Conservation (phyloP, 192 early-diverging fungal genomes). For the Backusella luteola region DNA sequence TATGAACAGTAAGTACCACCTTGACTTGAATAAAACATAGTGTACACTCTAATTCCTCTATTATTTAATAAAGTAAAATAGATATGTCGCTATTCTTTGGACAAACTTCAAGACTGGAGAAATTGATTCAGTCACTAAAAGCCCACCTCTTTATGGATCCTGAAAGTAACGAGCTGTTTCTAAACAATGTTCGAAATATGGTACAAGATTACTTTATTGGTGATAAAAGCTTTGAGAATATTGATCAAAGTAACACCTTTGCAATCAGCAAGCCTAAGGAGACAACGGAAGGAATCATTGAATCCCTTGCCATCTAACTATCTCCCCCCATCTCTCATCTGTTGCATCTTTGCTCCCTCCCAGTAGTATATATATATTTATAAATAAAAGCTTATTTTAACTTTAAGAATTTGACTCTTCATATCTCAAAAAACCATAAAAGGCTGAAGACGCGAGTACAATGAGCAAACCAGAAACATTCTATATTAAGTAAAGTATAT, state of each 20-base stretch:
- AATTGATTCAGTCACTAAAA: slow-evolving; percentile 55
- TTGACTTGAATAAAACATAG: not conserved
- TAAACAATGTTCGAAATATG: slow-evolving; percentile 41
- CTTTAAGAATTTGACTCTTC: not conserved
- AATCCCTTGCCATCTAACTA: not conserved
- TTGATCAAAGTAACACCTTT: not conserved
- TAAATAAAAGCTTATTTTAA: not conserved
- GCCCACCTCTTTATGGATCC: slow-evolving; percentile 45
- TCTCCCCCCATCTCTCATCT: not conserved
- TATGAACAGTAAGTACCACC: slow-evolving; percentile 52
- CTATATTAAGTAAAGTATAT: slow-evolving; percentile 11
- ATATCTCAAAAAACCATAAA: slow-evolving; percentile 31
- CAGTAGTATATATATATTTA: not conserved
- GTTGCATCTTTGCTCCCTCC: not conserved
- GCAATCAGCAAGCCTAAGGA: not conserved
- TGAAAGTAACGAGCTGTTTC: slow-evolving; percentile 31
- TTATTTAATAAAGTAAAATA: slow-evolving; percentile 37
- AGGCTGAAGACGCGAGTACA: slow-evolving; percentile 43
- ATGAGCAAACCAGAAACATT: slow-evolving; percentile 47
- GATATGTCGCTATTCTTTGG: slow-evolving; percentile 55
- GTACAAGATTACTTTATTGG: slow-evolving; percentile 33
- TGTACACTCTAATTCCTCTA: not conserved
- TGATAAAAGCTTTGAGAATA: not conserved
- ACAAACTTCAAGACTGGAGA: slow-evolving; percentile 57
- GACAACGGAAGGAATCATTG: not conserved